Percentiles rank a stretch among this genome's conserved stretches.
Conservation (phyloP, 768 basidiomycete species). For the Amanita muscaria region DNA sequence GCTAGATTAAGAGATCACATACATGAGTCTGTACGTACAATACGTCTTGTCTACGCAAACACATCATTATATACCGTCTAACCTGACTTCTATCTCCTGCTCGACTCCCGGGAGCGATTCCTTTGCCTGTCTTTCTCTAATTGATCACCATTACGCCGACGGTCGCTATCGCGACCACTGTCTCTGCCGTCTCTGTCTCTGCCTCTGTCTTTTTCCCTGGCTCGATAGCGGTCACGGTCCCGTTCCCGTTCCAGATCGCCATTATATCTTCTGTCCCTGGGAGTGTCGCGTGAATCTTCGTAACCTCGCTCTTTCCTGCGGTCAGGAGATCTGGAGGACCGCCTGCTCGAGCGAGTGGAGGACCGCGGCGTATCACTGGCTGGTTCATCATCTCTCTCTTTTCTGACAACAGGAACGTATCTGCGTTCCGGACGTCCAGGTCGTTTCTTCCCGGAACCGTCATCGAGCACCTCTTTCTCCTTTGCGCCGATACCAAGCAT, state of each 20-base stretch:
- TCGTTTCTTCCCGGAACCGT: slow-evolving; percentile 50
- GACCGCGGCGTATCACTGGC: slow-evolving; percentile 29
- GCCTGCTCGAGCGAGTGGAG: slow-evolving; percentile 29
- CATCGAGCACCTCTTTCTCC: slow-evolving; percentile 64
- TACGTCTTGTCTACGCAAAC: no score
- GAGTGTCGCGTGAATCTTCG: slow-evolving; percentile 18
- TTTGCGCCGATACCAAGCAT: slow-evolving; percentile 93
- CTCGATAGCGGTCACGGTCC: slow-evolving; percentile 13
- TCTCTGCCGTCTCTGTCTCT: no score
- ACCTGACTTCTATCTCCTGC: neutral
- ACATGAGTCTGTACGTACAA: no score
- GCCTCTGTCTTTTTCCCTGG: slow-evolving; percentile 16
- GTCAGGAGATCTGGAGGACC: slow-evolving; percentile 45
- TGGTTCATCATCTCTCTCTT: slow-evolving; percentile 40
- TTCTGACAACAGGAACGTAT: slow-evolving; percentile 78
- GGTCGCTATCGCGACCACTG: slow-evolving; percentile 23
- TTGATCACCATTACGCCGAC: slow-evolving; percentile 24
- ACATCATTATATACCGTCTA: slow-evolving; percentile 1
- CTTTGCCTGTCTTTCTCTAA: slow-evolving; percentile 12
- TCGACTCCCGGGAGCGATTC: slow-evolving; percentile 8
- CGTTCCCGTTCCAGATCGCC: slow-evolving; percentile 13
- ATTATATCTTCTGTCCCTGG: slow-evolving; percentile 13
- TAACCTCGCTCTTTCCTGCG: slow-evolving; percentile 22
- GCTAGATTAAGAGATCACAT: neutral
- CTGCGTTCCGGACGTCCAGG: slow-evolving; percentile 52